Percentiles rank a stretch among this genome's conserved stretches.
These are phyloP conservation scores for Neurospora sp. DNA, from an alignment of 495 filamentous ascomycete species.

Conservation along the genomic window DNA sequence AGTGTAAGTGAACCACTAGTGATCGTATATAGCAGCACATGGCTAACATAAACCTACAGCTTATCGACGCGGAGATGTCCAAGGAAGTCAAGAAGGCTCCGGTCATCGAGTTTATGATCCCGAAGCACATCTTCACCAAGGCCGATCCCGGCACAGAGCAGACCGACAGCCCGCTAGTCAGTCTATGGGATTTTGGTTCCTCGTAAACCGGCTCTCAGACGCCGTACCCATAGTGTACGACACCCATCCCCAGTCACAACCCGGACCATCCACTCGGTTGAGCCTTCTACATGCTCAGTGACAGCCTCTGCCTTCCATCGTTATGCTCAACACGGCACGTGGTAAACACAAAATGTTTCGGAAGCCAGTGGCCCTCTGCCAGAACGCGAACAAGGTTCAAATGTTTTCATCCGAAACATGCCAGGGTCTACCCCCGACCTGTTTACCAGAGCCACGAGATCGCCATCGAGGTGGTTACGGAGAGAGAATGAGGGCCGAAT, in stretches of 20 bases:
- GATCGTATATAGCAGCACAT: not conserved
- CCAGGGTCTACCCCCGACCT: not conserved
- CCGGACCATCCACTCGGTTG: constrained; percentile 2
- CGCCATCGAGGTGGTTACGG: not conserved
- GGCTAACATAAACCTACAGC: constrained; percentile 34
- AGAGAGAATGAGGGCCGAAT: not conserved
- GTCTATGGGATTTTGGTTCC: constrained; percentile 44
- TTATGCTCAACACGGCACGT: not conserved
- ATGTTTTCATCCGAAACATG: not conserved
- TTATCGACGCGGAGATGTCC: constrained; percentile 71
- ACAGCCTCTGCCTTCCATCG: not conserved
- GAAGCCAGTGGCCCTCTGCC: not conserved
- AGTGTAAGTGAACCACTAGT: constrained; percentile 47
- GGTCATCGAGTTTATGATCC: constrained; percentile 88
- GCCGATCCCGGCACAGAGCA: constrained; percentile 33
- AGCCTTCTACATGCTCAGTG: not conserved
- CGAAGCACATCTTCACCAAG: constrained; percentile 71
- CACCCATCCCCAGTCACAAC: constrained; percentile 4
- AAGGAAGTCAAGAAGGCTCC: constrained; percentile 77
- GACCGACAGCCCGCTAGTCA: constrained; percentile 40
- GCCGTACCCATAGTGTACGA: not conserved
- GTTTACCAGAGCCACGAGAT: not conserved
- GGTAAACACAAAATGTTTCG: constrained; percentile 7
- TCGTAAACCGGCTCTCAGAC: not conserved
- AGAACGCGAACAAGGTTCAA: not conserved